A percentile compares a stretch with the other conserved stretches of the same genome.
phyloP scores from a whole-genome alignment of 2,329 filamentous ascomycete genomes.

The Nemania diffusa region DNA sequence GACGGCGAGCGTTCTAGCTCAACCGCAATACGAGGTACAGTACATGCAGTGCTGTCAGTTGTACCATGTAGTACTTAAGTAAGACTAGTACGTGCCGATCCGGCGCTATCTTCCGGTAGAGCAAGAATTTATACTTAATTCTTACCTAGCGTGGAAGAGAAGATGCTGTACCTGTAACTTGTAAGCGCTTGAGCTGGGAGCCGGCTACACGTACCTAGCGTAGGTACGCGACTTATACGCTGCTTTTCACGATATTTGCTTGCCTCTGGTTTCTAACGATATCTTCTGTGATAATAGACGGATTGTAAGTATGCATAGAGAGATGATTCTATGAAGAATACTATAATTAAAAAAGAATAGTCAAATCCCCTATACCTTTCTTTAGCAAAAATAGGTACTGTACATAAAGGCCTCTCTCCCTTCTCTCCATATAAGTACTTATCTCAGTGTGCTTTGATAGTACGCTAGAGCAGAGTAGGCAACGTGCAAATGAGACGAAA shows the following conservation, averaged over 20 bases:
- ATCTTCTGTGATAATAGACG: neutral
- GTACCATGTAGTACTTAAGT: neutral
- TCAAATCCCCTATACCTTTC: neutral
- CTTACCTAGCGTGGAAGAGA: neutral
- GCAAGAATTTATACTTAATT: neutral
- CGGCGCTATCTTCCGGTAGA: constrained; percentile 24
- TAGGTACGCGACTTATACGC: neutral
- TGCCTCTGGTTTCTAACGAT: neutral
- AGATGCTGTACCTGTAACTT: constrained; percentile 11
- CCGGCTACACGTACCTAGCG: constrained; percentile 11
- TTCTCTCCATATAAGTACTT: neutral
- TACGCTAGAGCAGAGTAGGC: neutral
- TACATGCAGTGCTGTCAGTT: neutral
- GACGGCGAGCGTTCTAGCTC: constrained; percentile 23
- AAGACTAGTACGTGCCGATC: constrained; percentile 30
- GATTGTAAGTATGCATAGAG: neutral
- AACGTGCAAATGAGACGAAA: neutral
- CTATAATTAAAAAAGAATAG: neutral
- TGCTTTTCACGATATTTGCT: constrained; percentile 3
- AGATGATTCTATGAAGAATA: neutral
- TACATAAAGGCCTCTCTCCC: too few species aligned
- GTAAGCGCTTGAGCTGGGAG: constrained; percentile 22
- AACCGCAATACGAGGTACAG: constrained; percentile 31
- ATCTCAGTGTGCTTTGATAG: neutral
- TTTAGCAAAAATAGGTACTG: neutral